Evolutionary conservation across 257 asterid species (phyloP), one percentile per base, ranked within the genome.

Genomic region (Schizonepeta tenuifolia): DNA sequence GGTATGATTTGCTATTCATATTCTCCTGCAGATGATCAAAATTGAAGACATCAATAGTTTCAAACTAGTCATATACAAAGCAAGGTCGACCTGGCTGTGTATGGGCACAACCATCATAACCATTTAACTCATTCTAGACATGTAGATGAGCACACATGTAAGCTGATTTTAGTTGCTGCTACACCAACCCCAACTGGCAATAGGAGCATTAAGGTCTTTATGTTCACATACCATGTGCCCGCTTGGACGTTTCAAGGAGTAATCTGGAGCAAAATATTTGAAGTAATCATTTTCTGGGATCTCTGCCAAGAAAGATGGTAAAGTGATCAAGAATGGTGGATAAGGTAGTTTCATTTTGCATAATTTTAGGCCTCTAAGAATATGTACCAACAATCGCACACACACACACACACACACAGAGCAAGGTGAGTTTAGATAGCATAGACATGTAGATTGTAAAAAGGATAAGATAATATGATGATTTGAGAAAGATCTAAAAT

Each of bases 221-320:
- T 40, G 35, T 56, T 69, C 70, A 73, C 92, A 36, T 86, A 92
- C 99, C 85, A 92, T 83, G 86, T 83, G 87, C 46, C 91, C 83
- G 11, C 88, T 84, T 5, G 91, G 96, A 80, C 86, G 76, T 90
- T 88, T 90, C 90, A 95, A 79, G 43, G 96, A 81, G 83, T 75
- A 83, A 78, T 90, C 96, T 11, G 99, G 99, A 59, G 85, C 93
- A 86, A 92, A 95, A 79, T 92, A 95, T 76, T 87, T 84, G 79
- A 82, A 89, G 77, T 95, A 95, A 57, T 92, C 96, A 67, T 95
- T 95, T 28, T 90, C 98, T 60, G 99, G 99, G 78, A 94, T 94
- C 85, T 91, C 98, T 94, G 93, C 87, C 62, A 78, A 69, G 67
- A 75, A 60, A 18, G 6, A 64, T 1, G 44, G 44, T 21, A 41